These are phyloP conservation scores for Apophysomyces variabilis DNA, from an alignment of 371 early-diverging fungal genomes.

Conservation along the genomic window DNA sequence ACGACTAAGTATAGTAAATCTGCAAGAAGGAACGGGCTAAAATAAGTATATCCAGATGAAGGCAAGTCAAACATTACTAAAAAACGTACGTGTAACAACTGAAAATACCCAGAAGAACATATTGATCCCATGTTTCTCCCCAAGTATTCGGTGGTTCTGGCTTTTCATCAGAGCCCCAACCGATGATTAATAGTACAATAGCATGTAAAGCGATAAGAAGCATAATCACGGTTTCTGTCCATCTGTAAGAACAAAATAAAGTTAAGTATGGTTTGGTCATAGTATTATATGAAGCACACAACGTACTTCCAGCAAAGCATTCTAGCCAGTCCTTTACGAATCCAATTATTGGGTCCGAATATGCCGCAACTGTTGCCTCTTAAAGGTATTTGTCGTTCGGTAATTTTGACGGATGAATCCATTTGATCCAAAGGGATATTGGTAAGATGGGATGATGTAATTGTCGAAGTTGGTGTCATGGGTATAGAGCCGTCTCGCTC, in stretches of 20 bases:
- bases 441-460: neutral
- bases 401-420: slow-evolving; percentile 15
- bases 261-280: too few species aligned
- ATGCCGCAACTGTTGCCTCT: slow-evolving; percentile 41
- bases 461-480: neutral
- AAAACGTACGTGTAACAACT: slow-evolving; percentile 60
- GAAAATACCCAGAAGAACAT: slow-evolving; percentile 58
- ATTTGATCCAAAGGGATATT: neutral
- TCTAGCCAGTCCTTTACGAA: slow-evolving; percentile 28
- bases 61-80: neutral
- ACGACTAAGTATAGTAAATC: slow-evolving; percentile 48
- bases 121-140: slow-evolving; percentile 63
- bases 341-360: slow-evolving; percentile 32
- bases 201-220: slow-evolving; percentile 56
- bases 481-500: slow-evolving; percentile 4
- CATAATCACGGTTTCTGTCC: slow-evolving; percentile 61
- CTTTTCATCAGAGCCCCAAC: slow-evolving; percentile 43
- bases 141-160: slow-evolving; percentile 44
- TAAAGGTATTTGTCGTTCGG: slow-evolving; percentile 20
- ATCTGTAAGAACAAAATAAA: slow-evolving; percentile 31
- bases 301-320: slow-evolving; percentile 40
- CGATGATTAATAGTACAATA: slow-evolving; percentile 44
- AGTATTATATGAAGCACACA: neutral
- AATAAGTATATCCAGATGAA: neutral
- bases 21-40: slow-evolving; percentile 12